Percentiles rank a stretch among this genome's conserved stretches.
phyloP scores from a whole-genome alignment of 768 basidiomycete species.

The Pisolithus orientalis region DNA sequence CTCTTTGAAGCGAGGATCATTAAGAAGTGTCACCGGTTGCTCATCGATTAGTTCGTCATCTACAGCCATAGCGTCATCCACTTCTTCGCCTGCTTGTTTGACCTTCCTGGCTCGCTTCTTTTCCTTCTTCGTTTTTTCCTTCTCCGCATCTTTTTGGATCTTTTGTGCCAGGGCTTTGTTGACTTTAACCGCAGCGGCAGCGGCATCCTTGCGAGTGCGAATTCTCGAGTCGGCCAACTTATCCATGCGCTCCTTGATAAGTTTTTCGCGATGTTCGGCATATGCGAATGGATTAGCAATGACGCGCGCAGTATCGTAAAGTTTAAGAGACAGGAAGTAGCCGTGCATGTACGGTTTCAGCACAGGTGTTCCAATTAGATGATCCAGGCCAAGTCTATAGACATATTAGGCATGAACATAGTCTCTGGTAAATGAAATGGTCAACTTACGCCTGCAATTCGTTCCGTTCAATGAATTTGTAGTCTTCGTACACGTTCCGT shows the following conservation, averaged over 20 bases:
- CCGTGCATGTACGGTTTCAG: slow-evolving; percentile 99
- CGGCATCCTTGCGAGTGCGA: slow-evolving; percentile 61
- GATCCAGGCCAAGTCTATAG: slow-evolving; percentile 82
- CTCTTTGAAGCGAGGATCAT: slow-evolving; percentile 83
- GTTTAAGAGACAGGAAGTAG: slow-evolving; percentile 92
- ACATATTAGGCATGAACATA: background rate
- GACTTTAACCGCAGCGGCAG: slow-evolving; percentile 29
- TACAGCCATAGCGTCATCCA: slow-evolving; percentile 28
- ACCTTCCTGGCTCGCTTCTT: slow-evolving; percentile 43
- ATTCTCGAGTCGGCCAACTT: slow-evolving; percentile 92
- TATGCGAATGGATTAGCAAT: slow-evolving; percentile 97
- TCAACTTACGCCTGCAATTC: slow-evolving; percentile 73
- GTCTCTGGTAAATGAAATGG: background rate
- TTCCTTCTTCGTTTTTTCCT: slow-evolving; percentile 48
- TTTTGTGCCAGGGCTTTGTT: slow-evolving; percentile 86
- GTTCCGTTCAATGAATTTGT: slow-evolving; percentile 88
- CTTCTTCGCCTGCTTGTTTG: slow-evolving; percentile 30
- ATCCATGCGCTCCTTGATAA: slow-evolving; percentile 85
- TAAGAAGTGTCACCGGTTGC: slow-evolving; percentile 48
- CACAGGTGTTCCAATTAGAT: slow-evolving; percentile 88
- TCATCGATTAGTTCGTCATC: slow-evolving; percentile 20
- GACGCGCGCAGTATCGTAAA: slow-evolving; percentile 92
- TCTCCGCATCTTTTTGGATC: slow-evolving; percentile 61
- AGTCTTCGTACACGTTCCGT: slow-evolving; percentile 86
- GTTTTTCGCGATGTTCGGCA: slow-evolving; percentile 85